phyloP scores from a whole-genome alignment of 257 asterid genomes.

The Solanum sitiens region DNA sequence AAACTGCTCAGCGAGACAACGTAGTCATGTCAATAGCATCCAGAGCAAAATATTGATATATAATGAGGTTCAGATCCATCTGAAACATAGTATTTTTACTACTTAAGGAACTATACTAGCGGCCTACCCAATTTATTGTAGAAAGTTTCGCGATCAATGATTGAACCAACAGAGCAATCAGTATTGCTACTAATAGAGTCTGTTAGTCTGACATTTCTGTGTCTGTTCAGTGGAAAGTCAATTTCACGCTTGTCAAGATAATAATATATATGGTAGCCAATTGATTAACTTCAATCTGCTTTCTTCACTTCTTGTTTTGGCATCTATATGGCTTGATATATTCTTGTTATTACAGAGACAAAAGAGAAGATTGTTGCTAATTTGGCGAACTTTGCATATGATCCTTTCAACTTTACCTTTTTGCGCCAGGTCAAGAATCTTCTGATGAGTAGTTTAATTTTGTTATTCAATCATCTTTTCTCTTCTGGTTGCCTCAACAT shows the following conservation, averaged over 20 bases:
- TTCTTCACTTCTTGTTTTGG: not conserved
- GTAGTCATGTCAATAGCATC: not conserved
- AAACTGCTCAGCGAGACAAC: not conserved
- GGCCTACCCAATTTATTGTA: not conserved
- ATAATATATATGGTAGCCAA: not conserved
- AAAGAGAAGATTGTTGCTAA: slow-evolving; percentile 82
- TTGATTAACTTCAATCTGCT: not conserved
- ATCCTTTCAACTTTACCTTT: slow-evolving; percentile 78
- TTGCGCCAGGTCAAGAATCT: slow-evolving; percentile 60
- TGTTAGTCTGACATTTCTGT: not conserved
- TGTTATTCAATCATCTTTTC: not conserved
- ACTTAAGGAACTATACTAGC: not conserved
- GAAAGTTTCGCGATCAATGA: not conserved
- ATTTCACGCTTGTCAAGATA: not conserved
- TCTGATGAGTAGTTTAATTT: not conserved
- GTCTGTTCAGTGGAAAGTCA: not conserved
- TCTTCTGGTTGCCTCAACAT: not conserved
- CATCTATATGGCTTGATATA: not conserved
- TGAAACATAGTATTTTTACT: not conserved
- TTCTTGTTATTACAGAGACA: slow-evolving; percentile 42
- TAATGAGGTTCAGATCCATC: not conserved
- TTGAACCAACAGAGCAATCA: not conserved
- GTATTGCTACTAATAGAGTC: not conserved
- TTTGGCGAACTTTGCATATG: slow-evolving; percentile 89
- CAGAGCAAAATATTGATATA: not conserved